phyloP scores from a whole-genome alignment of 2,329 filamentous ascomycete genomes.

The Ophiobolus disseminans region DNA sequence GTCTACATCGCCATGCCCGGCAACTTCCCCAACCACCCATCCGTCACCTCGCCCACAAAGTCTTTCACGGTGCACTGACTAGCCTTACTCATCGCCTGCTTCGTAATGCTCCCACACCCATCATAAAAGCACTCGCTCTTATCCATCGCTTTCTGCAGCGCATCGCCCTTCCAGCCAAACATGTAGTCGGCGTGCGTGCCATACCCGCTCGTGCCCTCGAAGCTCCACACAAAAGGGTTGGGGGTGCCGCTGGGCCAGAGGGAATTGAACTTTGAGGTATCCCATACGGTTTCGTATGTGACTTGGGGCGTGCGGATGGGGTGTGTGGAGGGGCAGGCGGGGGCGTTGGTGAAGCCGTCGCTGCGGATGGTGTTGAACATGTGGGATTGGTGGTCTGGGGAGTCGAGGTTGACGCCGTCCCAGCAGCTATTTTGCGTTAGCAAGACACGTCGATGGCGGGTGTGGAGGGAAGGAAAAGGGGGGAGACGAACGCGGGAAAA shows the following conservation, averaged over 20 bases:
- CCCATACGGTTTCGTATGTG: slow-evolving; percentile 32
- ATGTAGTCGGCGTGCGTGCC: slow-evolving; percentile 36
- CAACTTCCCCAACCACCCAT: slow-evolving; percentile 19
- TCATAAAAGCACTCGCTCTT: slow-evolving; percentile 29
- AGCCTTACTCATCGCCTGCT: slow-evolving; percentile 29
- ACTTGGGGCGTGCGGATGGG: slow-evolving; percentile 34
- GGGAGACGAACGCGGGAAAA: slow-evolving; percentile 30
- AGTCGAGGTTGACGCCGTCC: slow-evolving; percentile 49
- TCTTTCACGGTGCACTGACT: slow-evolving; percentile 33
- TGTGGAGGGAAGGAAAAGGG: too few relatives aligned
- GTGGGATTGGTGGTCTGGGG: slow-evolving; percentile 62
- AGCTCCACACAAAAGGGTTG: slow-evolving; percentile 31
- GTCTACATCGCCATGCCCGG: slow-evolving; percentile 12
- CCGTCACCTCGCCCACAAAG: slow-evolving; percentile 25
- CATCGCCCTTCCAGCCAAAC: slow-evolving; percentile 29
- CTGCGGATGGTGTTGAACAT: slow-evolving; percentile 33
- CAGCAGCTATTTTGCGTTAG: slow-evolving; percentile 40
- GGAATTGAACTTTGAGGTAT: slow-evolving; percentile 34
- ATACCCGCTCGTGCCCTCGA: slow-evolving; percentile 21
- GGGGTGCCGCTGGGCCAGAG: slow-evolving; percentile 25
- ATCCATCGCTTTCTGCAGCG: slow-evolving; percentile 23
- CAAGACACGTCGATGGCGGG: neutral
- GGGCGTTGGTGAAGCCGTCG: slow-evolving; percentile 30
- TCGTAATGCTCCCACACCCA: slow-evolving; percentile 28
- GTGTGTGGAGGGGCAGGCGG: slow-evolving; percentile 28